Base-by-base conservation (phyloP, 2,329 filamentous ascomycete species). In the Claviceps sorghi region DNA sequence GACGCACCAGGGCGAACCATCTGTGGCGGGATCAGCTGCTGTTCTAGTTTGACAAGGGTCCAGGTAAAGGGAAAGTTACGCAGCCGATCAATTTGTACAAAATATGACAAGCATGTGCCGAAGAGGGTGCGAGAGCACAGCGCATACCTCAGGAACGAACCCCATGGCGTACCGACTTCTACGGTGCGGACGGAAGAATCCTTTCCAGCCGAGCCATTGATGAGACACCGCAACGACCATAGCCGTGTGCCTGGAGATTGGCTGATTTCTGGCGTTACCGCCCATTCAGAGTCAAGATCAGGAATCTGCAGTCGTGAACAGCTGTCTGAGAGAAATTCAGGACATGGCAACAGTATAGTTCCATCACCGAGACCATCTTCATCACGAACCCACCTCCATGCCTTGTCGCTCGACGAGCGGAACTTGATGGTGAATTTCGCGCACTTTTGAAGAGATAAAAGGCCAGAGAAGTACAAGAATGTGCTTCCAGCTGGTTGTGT, bases 1-100 rank as follows among this genome's bases (percentile, higher is more conserved):
- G 72, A 19, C 89, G 80, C 5, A 94, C 82, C 13, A 95, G 69
- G 8, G 87, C 81, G 64, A 95, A 91, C 81, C 88, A 95, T 59
- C 85, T 80, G 49, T 48, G 26, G 21, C 7, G n/a, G n/a, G 5
- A 49, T 55, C 44, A 55, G 51, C 32, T 15, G 17, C 15, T 22
- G 32, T 17, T 19, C 32, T 51, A 5, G 10, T 17, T 51, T 51
- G 9, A n/a, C 2, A 26, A 34, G 2, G 34, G 8, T 5, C 22
- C n/a, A 15, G 9, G 4, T 9, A 17, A 21, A 5, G 22, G 9
- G 9, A 19, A 44, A 26, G 13, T 5, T 26, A 22, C 8, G n/a
- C 21, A 26, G 46, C 26, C 22, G 32, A 26, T 48, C 21, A 38
- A 21, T 22, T 9, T 22, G 11, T 34, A 4, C 2, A 38, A 30